A percentile compares a stretch with the other conserved stretches of the same genome.
These are phyloP conservation scores for Neotropicomus parvogracilis DNA, from an alignment of 1,284 basidiomycete genomes.

Conservation along the genomic window DNA sequence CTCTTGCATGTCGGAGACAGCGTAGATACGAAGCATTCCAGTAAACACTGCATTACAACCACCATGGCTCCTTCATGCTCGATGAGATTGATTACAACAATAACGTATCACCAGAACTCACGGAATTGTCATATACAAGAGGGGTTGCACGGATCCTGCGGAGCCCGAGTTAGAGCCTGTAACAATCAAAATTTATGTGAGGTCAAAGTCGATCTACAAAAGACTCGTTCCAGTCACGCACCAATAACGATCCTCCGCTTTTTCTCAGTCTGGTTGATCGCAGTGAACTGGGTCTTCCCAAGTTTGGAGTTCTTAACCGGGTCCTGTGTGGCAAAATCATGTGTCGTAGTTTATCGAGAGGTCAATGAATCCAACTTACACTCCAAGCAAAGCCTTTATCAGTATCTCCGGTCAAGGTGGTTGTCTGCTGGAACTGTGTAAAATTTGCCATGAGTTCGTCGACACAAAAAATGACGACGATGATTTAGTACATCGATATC, in stretches of 20 bases:
- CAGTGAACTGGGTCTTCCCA: not conserved
- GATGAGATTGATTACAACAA: not conserved
- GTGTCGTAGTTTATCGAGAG: not conserved
- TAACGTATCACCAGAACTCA: not conserved
- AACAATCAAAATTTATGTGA: too few species aligned
- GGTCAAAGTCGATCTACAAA: too few species aligned
- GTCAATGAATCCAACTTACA: not conserved
- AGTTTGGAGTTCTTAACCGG: not conserved
- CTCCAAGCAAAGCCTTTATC: not conserved
- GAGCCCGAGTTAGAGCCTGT: too few species aligned
- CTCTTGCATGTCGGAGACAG: not conserved
- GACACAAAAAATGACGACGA: not conserved
- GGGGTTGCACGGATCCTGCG: too few species aligned
- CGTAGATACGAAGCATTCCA: not conserved
- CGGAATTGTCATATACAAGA: too few species aligned
- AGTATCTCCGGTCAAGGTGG: not conserved
- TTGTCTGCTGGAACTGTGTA: not conserved
- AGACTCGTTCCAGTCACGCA: too few species aligned
- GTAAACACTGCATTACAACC: not conserved
- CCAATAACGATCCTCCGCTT: too few species aligned
- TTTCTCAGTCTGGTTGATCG: too few species aligned
- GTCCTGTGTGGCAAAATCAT: not conserved
- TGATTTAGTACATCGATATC: not conserved
- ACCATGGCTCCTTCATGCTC: not conserved
- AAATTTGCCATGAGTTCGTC: not conserved